These are phyloP conservation scores for Delitschia confertaspora DNA, from an alignment of 495 filamentous ascomycete genomes.

Conservation along the genomic window DNA sequence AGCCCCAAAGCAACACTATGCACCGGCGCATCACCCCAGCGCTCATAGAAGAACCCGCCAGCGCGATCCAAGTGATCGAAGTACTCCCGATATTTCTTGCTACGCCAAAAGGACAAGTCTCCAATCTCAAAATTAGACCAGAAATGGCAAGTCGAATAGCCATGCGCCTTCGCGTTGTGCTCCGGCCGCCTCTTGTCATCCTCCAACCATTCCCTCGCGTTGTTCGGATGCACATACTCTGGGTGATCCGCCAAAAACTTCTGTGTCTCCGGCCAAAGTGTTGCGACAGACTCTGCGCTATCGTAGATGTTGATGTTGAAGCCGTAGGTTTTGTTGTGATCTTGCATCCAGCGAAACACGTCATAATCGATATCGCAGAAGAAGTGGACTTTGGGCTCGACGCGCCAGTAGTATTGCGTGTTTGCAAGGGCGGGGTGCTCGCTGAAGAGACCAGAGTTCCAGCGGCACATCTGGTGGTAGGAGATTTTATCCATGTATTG, in stretches of 20 bases:
- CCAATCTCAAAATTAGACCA: constrained; percentile 99
- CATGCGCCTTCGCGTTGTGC: constrained; percentile 69
- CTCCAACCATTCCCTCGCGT: constrained; percentile 77
- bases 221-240: constrained; percentile 71
- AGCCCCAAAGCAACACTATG: constrained; percentile 91
- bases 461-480: constrained; percentile 99
- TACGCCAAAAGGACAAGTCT: constrained; percentile 90
- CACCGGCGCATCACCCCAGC: constrained; percentile 98
- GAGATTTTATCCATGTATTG: constrained; percentile 82
- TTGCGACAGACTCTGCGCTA: constrained; percentile 70
- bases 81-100: constrained; percentile 84
- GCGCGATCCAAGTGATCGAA: constrained; percentile 92
- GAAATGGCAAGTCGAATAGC: constrained; percentile 99
- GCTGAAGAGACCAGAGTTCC: constrained; percentile 98
- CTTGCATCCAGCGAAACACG: constrained; percentile 95
- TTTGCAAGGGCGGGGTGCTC: constrained; percentile 80
- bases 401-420: constrained; percentile 94
- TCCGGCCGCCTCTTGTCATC: constrained; percentile 69
- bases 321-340: constrained; percentile 96
- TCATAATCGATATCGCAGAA: constrained; percentile 99
- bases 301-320: constrained; percentile 99
- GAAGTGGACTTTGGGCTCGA: constrained; percentile 98
- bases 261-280: constrained; percentile 89
- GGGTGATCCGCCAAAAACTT: constrained; percentile 78
- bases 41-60: constrained; percentile 97